phyloP scores from a whole-genome alignment of 345 rosid genomes.

The Hibiscus tridactylites region DNA sequence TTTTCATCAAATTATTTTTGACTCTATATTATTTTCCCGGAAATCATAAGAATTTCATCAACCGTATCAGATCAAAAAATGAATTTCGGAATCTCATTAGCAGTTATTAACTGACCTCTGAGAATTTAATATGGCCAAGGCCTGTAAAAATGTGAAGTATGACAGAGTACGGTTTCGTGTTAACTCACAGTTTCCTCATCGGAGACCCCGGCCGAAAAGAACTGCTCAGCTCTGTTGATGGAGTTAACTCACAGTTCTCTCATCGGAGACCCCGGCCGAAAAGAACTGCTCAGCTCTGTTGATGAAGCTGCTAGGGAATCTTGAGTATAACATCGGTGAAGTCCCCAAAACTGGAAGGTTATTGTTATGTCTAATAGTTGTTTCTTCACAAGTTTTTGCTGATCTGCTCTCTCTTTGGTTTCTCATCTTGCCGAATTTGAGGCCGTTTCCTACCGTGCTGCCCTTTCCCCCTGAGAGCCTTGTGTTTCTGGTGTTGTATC shows the following conservation, averaged over 20 bases:
- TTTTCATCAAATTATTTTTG: too few species aligned
- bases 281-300: slow-evolving; percentile 58
- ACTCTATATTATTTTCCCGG: too few species aligned
- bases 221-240: slow-evolving; percentile 51
- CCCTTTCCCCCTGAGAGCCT: slow-evolving; percentile 27
- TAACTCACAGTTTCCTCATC: background rate
- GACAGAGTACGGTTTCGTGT: background rate
- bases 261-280: slow-evolving; percentile 15
- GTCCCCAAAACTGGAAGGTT: slow-evolving; percentile 26
- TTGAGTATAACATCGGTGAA: slow-evolving; percentile 37
- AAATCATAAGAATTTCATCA: too few species aligned
- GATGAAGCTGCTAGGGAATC: slow-evolving; percentile 50
- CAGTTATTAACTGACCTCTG: background rate
- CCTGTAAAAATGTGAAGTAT: background rate
- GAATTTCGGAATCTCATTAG: too few species aligned
- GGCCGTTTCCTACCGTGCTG: slow-evolving; percentile 24
- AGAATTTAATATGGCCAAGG: background rate
- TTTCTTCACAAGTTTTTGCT: slow-evolving; percentile 40
- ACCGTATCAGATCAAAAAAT: too few species aligned
- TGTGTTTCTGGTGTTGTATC: slow-evolving; percentile 25
- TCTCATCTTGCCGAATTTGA: slow-evolving; percentile 39
- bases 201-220: slow-evolving; percentile 30
- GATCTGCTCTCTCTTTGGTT: slow-evolving; percentile 37
- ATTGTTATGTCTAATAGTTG: slow-evolving; percentile 15
- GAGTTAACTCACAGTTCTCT: slow-evolving; percentile 9